Evolutionary conservation across 2,329 filamentous ascomycete genomes (phyloP).

Genomic region (Cercospora berteroae): DNA sequence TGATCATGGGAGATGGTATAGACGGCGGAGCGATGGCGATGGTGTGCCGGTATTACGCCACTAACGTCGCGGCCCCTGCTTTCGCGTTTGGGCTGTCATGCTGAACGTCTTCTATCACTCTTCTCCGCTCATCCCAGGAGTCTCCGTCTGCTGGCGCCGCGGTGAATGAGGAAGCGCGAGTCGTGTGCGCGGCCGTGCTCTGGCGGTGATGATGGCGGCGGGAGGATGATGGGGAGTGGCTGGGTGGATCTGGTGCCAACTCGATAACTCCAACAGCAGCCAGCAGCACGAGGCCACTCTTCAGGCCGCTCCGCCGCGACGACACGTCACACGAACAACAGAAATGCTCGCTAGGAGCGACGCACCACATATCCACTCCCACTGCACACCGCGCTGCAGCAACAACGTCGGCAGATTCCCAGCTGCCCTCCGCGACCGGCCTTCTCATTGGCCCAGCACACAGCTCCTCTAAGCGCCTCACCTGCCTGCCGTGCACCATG

Average conservation of each 20-base stretch:
- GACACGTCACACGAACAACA: neutral
- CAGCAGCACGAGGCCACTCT: neutral
- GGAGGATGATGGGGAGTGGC: neutral
- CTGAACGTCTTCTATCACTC: neutral
- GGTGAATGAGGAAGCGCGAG: neutral
- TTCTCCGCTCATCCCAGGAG: neutral
- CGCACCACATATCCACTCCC: neutral
- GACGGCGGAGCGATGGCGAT: neutral
- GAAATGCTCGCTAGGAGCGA: neutral
- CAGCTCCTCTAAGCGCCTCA: slow-evolving; percentile 1
- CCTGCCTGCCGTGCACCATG: neutral
- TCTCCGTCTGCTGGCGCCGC: neutral
- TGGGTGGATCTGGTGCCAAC: neutral
- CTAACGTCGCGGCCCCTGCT: slow-evolving; percentile 2
- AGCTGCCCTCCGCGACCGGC: neutral
- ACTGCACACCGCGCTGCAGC: neutral
- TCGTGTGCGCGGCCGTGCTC: neutral
- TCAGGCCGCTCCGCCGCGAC: neutral
- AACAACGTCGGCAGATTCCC: neutral
- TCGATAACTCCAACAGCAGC: neutral
- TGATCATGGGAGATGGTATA: neutral
- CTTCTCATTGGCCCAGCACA: slow-evolving; percentile 2
- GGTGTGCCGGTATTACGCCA: neutral
- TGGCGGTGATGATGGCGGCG: neutral
- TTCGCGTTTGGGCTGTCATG: neutral